A percentile compares a stretch with the other conserved stretches of the same genome.
Conservation (phyloP, 2,329 filamentous ascomycete genomes). For the Aspergillus glaucus region DNA sequence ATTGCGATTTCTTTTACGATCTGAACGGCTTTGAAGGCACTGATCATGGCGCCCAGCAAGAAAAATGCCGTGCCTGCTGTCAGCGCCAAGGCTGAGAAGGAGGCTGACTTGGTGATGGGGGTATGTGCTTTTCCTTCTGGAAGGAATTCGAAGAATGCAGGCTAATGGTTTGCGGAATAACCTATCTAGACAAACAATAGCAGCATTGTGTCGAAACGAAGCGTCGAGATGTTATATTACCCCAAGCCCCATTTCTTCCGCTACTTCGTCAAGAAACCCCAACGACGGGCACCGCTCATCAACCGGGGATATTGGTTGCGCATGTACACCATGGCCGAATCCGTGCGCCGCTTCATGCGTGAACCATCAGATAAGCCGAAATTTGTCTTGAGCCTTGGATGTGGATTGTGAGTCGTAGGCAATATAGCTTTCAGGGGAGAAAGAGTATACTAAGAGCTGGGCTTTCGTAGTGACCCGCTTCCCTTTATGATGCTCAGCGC, state of each 20-base stretch:
- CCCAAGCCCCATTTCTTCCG: conserved; percentile 78
- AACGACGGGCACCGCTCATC: conserved; percentile 77
- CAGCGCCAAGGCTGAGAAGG: conserved; percentile 30
- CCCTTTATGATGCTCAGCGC: conserved; percentile 74
- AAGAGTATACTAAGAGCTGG: conserved; percentile 20
- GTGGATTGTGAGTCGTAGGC: conserved; percentile 68
- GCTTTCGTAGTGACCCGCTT: conserved; percentile 64
- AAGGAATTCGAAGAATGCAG: background rate
- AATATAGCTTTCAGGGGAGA: conserved; percentile 1
- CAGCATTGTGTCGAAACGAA: conserved; percentile 86
- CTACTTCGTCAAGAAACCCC: conserved; percentile 78
- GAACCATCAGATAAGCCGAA: conserved; percentile 53
- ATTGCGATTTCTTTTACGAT: conserved; percentile 2
- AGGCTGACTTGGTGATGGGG: conserved; percentile 50
- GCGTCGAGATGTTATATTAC: conserved; percentile 84
- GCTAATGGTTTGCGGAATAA: background rate
- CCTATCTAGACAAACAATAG: conserved; percentile 71
- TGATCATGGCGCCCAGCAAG: conserved; percentile 11
- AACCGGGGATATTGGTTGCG: conserved; percentile 86
- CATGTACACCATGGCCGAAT: conserved; percentile 72
- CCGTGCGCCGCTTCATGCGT: conserved; percentile 67
- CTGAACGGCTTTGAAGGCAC: background rate
- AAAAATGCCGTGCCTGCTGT: conserved; percentile 13
- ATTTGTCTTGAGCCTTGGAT: conserved; percentile 76
- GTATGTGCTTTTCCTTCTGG: conserved; percentile 29